These are phyloP conservation scores for Coffea canephora DNA, from an alignment of 257 asterid genomes.

Conservation along the genomic window DNA sequence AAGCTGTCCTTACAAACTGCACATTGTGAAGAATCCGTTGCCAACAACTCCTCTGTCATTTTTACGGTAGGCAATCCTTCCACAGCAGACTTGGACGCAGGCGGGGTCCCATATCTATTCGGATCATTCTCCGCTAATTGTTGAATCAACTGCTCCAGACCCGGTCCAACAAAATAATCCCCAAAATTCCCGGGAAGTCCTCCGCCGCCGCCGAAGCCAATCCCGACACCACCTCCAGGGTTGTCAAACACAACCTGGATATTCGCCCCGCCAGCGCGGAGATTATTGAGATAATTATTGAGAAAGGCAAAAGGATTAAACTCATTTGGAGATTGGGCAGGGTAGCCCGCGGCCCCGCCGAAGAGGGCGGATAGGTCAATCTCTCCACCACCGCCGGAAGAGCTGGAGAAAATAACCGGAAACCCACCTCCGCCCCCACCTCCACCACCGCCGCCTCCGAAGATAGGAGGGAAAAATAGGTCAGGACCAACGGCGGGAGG, in stretches of 20 bases:
- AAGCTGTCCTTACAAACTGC: conserved; percentile 89
- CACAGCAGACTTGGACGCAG: conserved; percentile 73
- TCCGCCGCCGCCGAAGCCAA: conserved; percentile 24
- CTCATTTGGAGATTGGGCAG: conserved; percentile 50
- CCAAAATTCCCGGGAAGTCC: conserved; percentile 59
- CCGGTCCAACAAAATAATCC: conserved; percentile 78
- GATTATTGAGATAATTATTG: conserved; percentile 41
- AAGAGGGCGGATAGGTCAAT: conserved; percentile 25
- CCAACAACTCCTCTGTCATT: conserved; percentile 47
- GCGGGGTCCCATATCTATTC: conserved; percentile 81
- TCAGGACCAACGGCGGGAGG: conserved; percentile 14
- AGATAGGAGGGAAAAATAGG: conserved; percentile 29
- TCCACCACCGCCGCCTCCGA: conserved; percentile 21
- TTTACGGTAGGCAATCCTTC: conserved; percentile 64
- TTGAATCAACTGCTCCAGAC: conserved; percentile 80
- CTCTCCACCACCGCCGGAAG: conserved; percentile 29
- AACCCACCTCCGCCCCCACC: conserved; percentile 20
- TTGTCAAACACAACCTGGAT: conserved; percentile 66
- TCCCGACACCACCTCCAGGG: conserved; percentile 33
- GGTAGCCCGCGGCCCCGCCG: conserved; percentile 17
- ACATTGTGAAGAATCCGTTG: conserved; percentile 62
- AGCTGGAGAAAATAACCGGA: conserved; percentile 32
- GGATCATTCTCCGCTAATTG: conserved; percentile 88
- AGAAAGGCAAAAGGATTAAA: conserved; percentile 62
- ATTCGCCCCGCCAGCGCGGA: conserved; percentile 58